These are phyloP conservation scores for Globisporangium heterothallicum DNA, from an alignment of 352 stramenopile genomes.

Conservation along the genomic window DNA sequence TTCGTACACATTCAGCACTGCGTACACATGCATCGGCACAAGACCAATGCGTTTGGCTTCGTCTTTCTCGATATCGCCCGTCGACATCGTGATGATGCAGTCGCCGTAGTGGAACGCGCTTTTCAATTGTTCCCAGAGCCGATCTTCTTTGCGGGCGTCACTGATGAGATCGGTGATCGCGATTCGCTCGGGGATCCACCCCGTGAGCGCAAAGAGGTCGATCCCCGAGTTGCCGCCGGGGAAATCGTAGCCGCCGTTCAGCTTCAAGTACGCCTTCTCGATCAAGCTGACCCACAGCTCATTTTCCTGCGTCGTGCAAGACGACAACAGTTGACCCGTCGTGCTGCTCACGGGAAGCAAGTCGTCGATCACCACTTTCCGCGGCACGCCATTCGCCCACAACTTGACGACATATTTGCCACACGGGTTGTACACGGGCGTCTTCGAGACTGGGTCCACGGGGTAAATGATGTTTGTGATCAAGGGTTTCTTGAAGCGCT, in stretches of 20 bases:
- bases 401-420: conserved; percentile 98
- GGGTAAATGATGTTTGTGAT: conserved; percentile 96
- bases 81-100: conserved; percentile 96
- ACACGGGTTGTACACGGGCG: conserved; percentile 82
- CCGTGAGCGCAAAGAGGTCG: conserved; percentile 97
- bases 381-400: conserved; percentile 92
- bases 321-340: conserved; percentile 73
- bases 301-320: conserved; percentile 73
- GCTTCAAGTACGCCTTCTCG: conserved; percentile 98
- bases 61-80: conserved; percentile 72
- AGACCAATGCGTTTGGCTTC: conserved; percentile 86
- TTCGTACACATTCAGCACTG: conserved; percentile 91
- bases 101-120: conserved; percentile 93
- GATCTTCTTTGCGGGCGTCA: conserved; percentile 26
- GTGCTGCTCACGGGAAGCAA: conserved; percentile 83
- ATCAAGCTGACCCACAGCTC: conserved; percentile 94
- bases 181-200: conserved; percentile 96
- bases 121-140: conserved; percentile 89
- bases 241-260: conserved; percentile 97
- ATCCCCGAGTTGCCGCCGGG: conserved; percentile 95
- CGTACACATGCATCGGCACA: conserved; percentile 95
- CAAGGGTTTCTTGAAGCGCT: conserved; percentile 85
- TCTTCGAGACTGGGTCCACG: conserved; percentile 63
- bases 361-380: conserved; percentile 95
- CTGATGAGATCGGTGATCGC: conserved; percentile 38